phyloP scores from a whole-genome alignment of 1,139 yeast genomes.

The Meyerozyma smithsonii region DNA sequence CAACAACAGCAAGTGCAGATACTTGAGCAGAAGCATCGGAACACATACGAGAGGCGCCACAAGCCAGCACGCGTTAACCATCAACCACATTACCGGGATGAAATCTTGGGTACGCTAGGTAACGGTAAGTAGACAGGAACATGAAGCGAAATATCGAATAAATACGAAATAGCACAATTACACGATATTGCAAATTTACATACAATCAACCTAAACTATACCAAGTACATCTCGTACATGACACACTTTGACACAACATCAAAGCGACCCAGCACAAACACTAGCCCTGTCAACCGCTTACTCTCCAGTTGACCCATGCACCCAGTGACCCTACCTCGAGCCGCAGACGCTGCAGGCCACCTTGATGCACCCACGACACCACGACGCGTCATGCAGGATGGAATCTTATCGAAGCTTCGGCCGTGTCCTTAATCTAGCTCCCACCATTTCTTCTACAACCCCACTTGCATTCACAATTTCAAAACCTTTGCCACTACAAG shows the following conservation, averaged over 20 bases:
- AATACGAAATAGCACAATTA: no score
- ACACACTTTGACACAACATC: background rate
- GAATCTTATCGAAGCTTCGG: constrained; percentile 11
- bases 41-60: constrained; percentile 21
- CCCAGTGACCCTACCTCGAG: no score
- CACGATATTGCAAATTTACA: constrained; percentile 4
- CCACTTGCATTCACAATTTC: no score
- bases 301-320: no score
- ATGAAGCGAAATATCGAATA: background rate
- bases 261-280: no score
- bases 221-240: background rate
- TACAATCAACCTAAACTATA: no score
- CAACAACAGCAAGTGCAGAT: constrained; percentile 31
- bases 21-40: constrained; percentile 21
- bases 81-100: constrained; percentile 38
- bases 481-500: no score
- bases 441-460: no score
- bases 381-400: constrained; percentile 5
- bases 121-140: background rate
- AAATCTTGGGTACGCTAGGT: constrained; percentile 23
- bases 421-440: no score
- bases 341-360: no score
- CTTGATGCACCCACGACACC: background rate
- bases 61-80: constrained; percentile 27
- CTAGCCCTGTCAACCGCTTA: no score